These are phyloP conservation scores for Coprinellus aureogranulatus DNA, from an alignment of 768 basidiomycete species.

Conservation along the genomic window DNA sequence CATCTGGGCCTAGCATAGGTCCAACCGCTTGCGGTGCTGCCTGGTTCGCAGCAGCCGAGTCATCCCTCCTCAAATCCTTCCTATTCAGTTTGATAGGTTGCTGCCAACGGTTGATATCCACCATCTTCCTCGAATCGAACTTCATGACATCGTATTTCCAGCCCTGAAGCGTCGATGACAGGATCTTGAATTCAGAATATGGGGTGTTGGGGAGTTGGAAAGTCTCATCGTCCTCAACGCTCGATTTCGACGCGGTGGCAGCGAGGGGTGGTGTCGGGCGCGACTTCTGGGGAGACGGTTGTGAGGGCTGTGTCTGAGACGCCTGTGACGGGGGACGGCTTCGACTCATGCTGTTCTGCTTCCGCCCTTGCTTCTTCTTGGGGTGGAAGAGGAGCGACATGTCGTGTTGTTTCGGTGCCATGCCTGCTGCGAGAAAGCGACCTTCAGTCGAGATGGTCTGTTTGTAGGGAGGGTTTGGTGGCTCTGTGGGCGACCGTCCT, in stretches of 20 bases:
- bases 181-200: slow-evolving; percentile 73
- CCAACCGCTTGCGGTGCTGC: slow-evolving; percentile 52
- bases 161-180: slow-evolving; percentile 76
- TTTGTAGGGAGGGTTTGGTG: background rate
- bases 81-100: slow-evolving; percentile 84
- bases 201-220: slow-evolving; percentile 63
- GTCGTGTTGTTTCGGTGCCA: slow-evolving; percentile 42
- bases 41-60: slow-evolving; percentile 26
- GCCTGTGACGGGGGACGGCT: slow-evolving; percentile 13
- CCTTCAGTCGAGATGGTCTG: background rate
- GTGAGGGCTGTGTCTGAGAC: slow-evolving; percentile 22
- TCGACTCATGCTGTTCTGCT: slow-evolving; percentile 11
- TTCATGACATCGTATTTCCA: slow-evolving; percentile 95
- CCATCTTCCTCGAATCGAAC: slow-evolving; percentile 71
- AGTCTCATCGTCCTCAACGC: slow-evolving; percentile 37
- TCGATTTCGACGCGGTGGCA: slow-evolving; percentile 27
- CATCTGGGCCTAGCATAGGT: slow-evolving; percentile 80
- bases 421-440: slow-evolving; percentile 17
- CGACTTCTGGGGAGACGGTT: slow-evolving; percentile 39
- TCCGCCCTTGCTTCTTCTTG: slow-evolving; percentile 52
- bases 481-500: too few relatives aligned
- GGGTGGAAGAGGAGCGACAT: slow-evolving; percentile 62
- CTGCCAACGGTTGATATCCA: slow-evolving; percentile 69
- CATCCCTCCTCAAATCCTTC: slow-evolving; percentile 69
- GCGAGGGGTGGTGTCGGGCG: slow-evolving; percentile 36